Evolutionary conservation across 2,329 filamentous ascomycete species (phyloP).

Genomic region (Alternaria rosae): DNA sequence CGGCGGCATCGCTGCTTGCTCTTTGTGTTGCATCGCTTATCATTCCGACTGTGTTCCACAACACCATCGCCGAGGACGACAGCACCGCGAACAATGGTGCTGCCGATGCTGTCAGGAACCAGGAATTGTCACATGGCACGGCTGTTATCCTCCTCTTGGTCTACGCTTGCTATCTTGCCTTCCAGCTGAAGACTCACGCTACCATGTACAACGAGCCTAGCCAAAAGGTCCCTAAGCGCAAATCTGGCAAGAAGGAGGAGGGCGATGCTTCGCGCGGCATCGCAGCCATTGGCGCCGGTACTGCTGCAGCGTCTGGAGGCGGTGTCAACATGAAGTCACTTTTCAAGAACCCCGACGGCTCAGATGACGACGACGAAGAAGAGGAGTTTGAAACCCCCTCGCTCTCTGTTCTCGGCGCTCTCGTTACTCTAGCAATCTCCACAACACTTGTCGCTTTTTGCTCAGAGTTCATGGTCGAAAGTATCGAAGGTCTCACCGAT

Average conservation of each 20-base stretch:
- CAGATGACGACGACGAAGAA: slow-evolving; percentile 62
- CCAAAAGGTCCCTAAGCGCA: slow-evolving; percentile 73
- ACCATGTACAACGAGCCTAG: slow-evolving; percentile 81
- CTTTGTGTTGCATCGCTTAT: slow-evolving; percentile 83
- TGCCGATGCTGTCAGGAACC: slow-evolving; percentile 39
- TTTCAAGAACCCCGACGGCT: slow-evolving; percentile 47
- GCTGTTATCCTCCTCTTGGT: slow-evolving; percentile 82
- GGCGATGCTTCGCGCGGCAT: slow-evolving; percentile 60
- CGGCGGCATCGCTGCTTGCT: slow-evolving; percentile 80
- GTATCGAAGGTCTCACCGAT: slow-evolving; percentile 63
- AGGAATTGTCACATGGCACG: slow-evolving; percentile 69
- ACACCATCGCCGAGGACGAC: slow-evolving; percentile 41
- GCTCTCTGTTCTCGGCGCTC: slow-evolving; percentile 74
- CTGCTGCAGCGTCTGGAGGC: slow-evolving; percentile 59
- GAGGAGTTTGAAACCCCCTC: slow-evolving; percentile 80
- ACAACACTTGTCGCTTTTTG: slow-evolving; percentile 84
- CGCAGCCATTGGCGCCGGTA: slow-evolving; percentile 61
- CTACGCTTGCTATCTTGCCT: slow-evolving; percentile 84
- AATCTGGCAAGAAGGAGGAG: slow-evolving; percentile 55
- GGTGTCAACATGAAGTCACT: slow-evolving; percentile 59
- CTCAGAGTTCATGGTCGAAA: slow-evolving; percentile 69
- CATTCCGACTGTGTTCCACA: slow-evolving; percentile 82
- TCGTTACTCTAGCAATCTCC: slow-evolving; percentile 73
- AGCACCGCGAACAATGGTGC: slow-evolving; percentile 11
- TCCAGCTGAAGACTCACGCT: slow-evolving; percentile 88